These are phyloP conservation scores for Sphagnum fallax DNA, from an alignment of 228 moss, liverwort and hornwort species.

Conservation along the genomic window DNA sequence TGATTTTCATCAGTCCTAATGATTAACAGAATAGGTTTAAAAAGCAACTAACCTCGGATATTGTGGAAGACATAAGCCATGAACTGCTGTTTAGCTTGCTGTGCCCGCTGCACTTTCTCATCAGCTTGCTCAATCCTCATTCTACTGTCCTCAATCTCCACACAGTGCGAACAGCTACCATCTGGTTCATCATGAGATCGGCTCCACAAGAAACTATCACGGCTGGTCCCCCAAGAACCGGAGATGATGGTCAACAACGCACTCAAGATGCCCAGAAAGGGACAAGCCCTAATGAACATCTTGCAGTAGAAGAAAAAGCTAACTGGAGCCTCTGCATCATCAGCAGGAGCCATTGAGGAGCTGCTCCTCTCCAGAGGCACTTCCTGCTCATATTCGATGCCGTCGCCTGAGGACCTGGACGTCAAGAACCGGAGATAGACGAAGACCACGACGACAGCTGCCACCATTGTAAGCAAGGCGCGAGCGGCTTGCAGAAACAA, in stretches of 20 bases:
- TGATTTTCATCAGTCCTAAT: too few relatives aligned
- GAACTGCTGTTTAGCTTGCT: slow-evolving; percentile 67
- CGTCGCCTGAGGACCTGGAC: slow-evolving; percentile 2
- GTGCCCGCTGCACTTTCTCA: slow-evolving; percentile 61
- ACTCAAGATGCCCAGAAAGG: slow-evolving; percentile 31
- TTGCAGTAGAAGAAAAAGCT: background rate
- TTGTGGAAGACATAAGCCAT: slow-evolving; percentile 85
- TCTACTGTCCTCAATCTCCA: slow-evolving; percentile 14
- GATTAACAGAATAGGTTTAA: too few relatives aligned
- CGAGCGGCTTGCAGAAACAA: slow-evolving; percentile 43
- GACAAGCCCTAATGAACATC: slow-evolving; percentile 6
- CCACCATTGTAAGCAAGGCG: slow-evolving; percentile 24
- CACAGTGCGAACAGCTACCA: slow-evolving; percentile 27
- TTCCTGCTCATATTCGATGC: background rate
- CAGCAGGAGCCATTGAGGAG: background rate
- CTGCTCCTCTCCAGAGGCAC: background rate
- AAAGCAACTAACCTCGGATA: slow-evolving; percentile 41
- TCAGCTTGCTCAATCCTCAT: slow-evolving; percentile 42
- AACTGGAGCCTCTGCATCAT: background rate
- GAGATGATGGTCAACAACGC: slow-evolving; percentile 23
- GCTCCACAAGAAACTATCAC: background rate
- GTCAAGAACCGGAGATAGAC: slow-evolving; percentile 39
- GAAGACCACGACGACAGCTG: slow-evolving; percentile 29
- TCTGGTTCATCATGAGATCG: too few relatives aligned
- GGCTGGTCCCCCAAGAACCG: slow-evolving; percentile 31